Evolutionary conservation across 2,329 filamentous ascomycete genomes (phyloP).

Genomic region (Claviceps citrina): DNA sequence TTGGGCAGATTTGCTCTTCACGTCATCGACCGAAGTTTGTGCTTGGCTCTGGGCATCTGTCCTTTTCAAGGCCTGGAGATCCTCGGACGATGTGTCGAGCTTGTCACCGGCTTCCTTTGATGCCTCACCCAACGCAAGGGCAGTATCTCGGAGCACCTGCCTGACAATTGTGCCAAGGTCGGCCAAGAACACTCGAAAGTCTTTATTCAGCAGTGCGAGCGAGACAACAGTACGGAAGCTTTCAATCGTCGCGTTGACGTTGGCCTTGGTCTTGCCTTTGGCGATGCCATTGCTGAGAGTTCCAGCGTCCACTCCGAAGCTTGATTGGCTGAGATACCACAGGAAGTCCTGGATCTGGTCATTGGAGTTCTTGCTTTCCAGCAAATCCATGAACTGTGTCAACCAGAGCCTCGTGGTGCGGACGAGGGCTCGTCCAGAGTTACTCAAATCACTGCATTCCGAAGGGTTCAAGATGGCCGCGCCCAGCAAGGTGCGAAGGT

Average conservation of each 20-base stretch:
- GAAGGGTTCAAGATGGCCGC: constrained; percentile 60
- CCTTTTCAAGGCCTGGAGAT: constrained; percentile 31
- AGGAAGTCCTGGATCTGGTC: constrained; percentile 88
- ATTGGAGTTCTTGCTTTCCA: constrained; percentile 65
- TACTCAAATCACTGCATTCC: constrained; percentile 52
- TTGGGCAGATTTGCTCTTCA: constrained; percentile 41
- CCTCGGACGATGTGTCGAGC: constrained; percentile 52
- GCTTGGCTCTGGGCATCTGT: constrained; percentile 12
- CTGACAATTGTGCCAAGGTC: constrained; percentile 66
- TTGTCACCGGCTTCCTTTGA: constrained; percentile 60
- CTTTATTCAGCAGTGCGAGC: constrained; percentile 74
- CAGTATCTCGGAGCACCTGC: constrained; percentile 77
- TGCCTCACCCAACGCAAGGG: constrained; percentile 59
- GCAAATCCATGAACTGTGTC: constrained; percentile 62
- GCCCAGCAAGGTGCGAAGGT: constrained; percentile 63
- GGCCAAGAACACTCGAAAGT: constrained; percentile 73
- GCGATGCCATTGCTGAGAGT: constrained; percentile 16
- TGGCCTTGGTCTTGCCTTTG: constrained; percentile 18
- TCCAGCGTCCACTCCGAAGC: constrained; percentile 28
- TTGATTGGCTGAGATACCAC: constrained; percentile 68
- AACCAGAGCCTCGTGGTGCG: constrained; percentile 61
- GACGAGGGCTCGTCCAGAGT: constrained; percentile 58
- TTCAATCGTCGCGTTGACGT: constrained; percentile 40
- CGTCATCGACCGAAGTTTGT: constrained; percentile 44
- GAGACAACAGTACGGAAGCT: constrained; percentile 72